Evolutionary conservation across 352 stramenopile species (phyloP).

Genomic region (Halophytophthora batemanensis): DNA sequence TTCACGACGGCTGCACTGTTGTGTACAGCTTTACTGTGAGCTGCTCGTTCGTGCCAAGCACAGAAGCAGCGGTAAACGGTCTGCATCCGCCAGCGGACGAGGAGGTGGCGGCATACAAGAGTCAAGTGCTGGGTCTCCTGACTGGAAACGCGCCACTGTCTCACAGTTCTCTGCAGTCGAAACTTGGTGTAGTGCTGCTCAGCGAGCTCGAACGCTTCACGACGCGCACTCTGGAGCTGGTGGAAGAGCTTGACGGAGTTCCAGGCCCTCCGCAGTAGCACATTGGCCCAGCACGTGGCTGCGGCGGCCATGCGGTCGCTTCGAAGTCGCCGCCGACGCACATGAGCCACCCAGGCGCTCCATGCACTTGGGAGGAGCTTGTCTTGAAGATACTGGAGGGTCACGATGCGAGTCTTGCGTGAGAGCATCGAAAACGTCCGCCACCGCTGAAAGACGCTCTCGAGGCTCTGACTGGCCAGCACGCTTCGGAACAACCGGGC

Average conservation of each 20-base stretch:
- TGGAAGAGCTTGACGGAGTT: slow-evolving; percentile 16
- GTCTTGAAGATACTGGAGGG: slow-evolving; percentile 19
- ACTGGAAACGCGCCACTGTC: slow-evolving; percentile 14
- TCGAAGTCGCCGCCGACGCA: neutral
- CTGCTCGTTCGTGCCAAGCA: slow-evolving; percentile 6
- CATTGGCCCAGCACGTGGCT: slow-evolving; percentile 18
- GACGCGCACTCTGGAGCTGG: slow-evolving; percentile 1
- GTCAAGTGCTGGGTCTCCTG: slow-evolving; percentile 15
- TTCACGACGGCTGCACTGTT: slow-evolving; percentile 4
- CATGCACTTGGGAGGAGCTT: slow-evolving; percentile 30
- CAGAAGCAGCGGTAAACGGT: slow-evolving; percentile 38
- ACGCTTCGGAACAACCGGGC: slow-evolving; percentile 20
- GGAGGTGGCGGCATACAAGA: slow-evolving; percentile 16
- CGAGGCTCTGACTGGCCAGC: slow-evolving; percentile 12
- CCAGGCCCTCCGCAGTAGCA: slow-evolving; percentile 24
- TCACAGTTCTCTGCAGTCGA: slow-evolving; percentile 7
- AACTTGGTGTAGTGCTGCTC: slow-evolving; percentile 9
- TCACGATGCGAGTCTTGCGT: slow-evolving; percentile 21
- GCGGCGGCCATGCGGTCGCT: slow-evolving; percentile 3
- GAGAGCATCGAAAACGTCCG: slow-evolving; percentile 7
- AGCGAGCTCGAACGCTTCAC: slow-evolving; percentile 2
- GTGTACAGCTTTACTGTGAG: slow-evolving; percentile 6
- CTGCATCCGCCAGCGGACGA: slow-evolving; percentile 39
- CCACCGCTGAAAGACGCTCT: slow-evolving; percentile 26
- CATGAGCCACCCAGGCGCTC: slow-evolving; percentile 19